Percentiles rank a stretch among this genome's conserved stretches.
Evolutionary conservation across 1,284 basidiomycete genomes (phyloP).

Genomic region (Fomitopsis palustris): DNA sequence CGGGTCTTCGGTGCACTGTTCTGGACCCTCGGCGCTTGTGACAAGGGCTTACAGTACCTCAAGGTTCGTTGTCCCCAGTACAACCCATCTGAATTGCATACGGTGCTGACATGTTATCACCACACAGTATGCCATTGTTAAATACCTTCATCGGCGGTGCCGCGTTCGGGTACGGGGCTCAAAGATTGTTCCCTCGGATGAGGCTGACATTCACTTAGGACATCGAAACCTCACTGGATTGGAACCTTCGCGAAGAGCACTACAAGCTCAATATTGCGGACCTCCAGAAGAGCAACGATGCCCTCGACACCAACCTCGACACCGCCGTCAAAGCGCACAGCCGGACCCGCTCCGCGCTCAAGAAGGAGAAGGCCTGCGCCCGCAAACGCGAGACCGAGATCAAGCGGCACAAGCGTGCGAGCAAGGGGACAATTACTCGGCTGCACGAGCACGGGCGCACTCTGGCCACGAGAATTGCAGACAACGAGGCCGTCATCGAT

Average conservation of each 20-base stretch:
- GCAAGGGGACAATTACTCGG: too few relatives aligned
- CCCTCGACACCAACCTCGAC: not conserved
- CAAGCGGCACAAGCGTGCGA: not conserved
- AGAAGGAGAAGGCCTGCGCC: not conserved
- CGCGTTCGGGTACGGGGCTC: not conserved
- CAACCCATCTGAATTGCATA: not conserved
- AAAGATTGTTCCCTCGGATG: not conserved
- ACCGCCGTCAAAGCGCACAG: not conserved
- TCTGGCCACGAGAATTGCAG: too few relatives aligned
- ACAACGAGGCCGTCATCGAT: too few relatives aligned
- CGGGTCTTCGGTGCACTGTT: not conserved
- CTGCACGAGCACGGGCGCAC: too few relatives aligned
- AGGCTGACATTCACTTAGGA: not conserved
- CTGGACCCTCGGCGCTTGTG: not conserved
- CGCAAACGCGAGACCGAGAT: not conserved
- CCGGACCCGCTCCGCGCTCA: not conserved
- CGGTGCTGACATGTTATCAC: too few relatives aligned
- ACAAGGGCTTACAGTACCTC: not conserved
- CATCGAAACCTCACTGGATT: not conserved
- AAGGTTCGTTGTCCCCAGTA: not conserved
- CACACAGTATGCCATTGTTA: not conserved
- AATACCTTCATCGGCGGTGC: not conserved
- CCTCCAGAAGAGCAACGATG: not conserved
- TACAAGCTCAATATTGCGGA: not conserved
- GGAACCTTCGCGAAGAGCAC: not conserved